Conservation (phyloP, 176 grass and related monocot genomes). For the Aegilops longissima region DNA sequence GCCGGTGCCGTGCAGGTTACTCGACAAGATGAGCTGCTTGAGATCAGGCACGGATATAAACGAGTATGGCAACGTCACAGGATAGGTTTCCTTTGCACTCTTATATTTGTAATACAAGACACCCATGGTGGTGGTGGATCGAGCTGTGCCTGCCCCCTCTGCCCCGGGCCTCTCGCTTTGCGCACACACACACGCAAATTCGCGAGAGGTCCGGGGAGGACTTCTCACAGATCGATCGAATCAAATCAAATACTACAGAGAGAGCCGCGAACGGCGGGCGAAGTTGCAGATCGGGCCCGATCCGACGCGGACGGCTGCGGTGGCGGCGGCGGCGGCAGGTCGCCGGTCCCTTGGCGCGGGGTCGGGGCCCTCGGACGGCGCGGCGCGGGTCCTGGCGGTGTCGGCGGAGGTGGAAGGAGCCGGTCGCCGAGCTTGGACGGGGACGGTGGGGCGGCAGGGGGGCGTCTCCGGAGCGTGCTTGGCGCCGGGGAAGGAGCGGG, state of each 20-base stretch:
- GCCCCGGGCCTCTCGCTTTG: not conserved
- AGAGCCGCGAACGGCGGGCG: not conserved
- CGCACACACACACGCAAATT: not conserved
- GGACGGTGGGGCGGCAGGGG: too few species aligned
- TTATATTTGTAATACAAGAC: conserved; percentile 72
- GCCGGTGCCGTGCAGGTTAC: conserved; percentile 29
- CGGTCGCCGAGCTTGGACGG: not conserved
- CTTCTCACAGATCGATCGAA: not conserved
- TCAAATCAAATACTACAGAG: not conserved
- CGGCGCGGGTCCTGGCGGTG: not conserved
- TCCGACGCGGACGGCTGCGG: conserved; percentile 1
- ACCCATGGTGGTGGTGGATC: conserved; percentile 29
- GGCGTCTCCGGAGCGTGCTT: not conserved
- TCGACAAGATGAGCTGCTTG: conserved; percentile 49
- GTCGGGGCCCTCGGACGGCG: not conserved
- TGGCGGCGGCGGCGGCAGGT: not conserved
- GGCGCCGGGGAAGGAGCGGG: not conserved
- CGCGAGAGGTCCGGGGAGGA: not conserved
- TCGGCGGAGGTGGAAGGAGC: not conserved
- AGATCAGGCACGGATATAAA: conserved; percentile 48
- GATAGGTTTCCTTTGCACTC: conserved; percentile 53
- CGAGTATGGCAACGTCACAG: conserved; percentile 38
- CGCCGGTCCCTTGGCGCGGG: not conserved
- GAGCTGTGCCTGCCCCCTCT: not conserved
- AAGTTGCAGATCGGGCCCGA: conserved; percentile 27